These are phyloP conservation scores for Clonostachys sp. DNA, from an alignment of 2,329 filamentous ascomycete species.

Conservation along the genomic window DNA sequence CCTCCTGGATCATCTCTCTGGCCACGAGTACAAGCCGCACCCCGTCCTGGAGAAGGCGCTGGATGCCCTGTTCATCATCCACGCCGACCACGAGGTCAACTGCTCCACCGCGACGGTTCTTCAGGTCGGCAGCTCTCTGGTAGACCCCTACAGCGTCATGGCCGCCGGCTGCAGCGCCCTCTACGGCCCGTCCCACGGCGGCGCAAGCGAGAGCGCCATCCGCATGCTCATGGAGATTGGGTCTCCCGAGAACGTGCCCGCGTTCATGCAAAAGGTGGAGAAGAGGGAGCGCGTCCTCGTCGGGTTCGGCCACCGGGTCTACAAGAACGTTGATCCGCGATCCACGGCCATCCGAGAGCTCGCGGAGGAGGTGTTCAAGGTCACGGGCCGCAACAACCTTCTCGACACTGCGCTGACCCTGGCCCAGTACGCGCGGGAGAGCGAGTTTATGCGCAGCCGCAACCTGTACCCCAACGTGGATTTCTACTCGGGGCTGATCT, in stretches of 20 bases:
- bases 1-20: constrained; percentile 46
- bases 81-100: constrained; percentile 56
- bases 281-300: constrained; percentile 44
- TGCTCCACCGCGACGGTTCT: constrained; percentile 51
- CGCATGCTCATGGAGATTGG: constrained; percentile 48
- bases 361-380: constrained; percentile 42
- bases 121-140: constrained; percentile 49
- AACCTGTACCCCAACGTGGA: constrained; percentile 48
- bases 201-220: constrained; percentile 54
- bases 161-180: constrained; percentile 46
- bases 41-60: constrained; percentile 44
- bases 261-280: constrained; percentile 44
- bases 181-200: constrained; percentile 54
- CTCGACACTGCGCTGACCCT: constrained; percentile 42
- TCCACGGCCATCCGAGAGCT: constrained; percentile 42
- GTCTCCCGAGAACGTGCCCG: constrained; percentile 41
- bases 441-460: constrained; percentile 41
- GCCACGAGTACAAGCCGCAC: constrained; percentile 39
- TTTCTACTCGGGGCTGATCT: constrained; percentile 47
- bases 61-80: constrained; percentile 49
- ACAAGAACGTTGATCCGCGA: constrained; percentile 49
- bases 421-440: constrained; percentile 36
- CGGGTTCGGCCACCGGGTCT: constrained; percentile 51
- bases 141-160: constrained; percentile 51
- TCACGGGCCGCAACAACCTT: constrained; percentile 44